These are phyloP conservation scores for Boletus semigastroideus DNA, from an alignment of 1,284 basidiomycete species.

Conservation along the genomic window DNA sequence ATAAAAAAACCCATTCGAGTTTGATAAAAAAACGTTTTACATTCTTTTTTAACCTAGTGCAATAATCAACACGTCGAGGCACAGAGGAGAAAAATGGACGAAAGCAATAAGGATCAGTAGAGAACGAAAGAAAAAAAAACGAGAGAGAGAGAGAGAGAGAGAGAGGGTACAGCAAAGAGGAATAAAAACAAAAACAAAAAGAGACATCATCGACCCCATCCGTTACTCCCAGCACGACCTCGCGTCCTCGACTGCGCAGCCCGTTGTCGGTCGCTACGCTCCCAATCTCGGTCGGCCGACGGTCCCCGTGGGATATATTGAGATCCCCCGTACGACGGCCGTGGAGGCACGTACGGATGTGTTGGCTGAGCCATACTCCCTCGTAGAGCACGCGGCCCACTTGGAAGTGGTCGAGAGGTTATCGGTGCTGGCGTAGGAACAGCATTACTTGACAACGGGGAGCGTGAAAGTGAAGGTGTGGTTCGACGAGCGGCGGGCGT, in stretches of 20 bases:
- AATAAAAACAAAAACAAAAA: constrained; percentile 6
- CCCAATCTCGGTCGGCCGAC: constrained; percentile 45
- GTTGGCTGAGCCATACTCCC: constrained; percentile 28
- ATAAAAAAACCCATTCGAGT: neutral
- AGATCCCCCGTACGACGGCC: constrained; percentile 26
- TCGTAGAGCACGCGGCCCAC: constrained; percentile 54
- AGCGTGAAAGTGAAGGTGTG: constrained; percentile 26
- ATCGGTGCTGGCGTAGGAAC: constrained; percentile 24
- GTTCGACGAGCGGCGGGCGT: constrained; percentile 28
- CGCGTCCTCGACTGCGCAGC: constrained; percentile 24
- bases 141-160: constrained; percentile 1
- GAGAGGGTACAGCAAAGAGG: constrained; percentile 9
- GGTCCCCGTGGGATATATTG: constrained; percentile 41
- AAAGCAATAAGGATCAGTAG: constrained; percentile 37
- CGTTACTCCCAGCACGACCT: constrained; percentile 32
- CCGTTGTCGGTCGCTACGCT: constrained; percentile 35
- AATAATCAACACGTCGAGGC: constrained; percentile 12
- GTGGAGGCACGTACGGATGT: constrained; percentile 25
- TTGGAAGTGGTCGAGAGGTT: constrained; percentile 43
- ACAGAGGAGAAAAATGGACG: constrained; percentile 7
- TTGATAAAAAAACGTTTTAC: constrained; percentile 9
- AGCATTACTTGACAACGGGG: constrained; percentile 26
- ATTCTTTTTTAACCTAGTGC: constrained; percentile 12
- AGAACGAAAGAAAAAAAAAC: neutral
- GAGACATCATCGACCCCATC: constrained; percentile 30